Percentiles rank a stretch among this genome's conserved stretches.
Evolutionary conservation across 2,329 filamentous ascomycete genomes (phyloP).

Genomic region (Epichloe gansuensis): DNA sequence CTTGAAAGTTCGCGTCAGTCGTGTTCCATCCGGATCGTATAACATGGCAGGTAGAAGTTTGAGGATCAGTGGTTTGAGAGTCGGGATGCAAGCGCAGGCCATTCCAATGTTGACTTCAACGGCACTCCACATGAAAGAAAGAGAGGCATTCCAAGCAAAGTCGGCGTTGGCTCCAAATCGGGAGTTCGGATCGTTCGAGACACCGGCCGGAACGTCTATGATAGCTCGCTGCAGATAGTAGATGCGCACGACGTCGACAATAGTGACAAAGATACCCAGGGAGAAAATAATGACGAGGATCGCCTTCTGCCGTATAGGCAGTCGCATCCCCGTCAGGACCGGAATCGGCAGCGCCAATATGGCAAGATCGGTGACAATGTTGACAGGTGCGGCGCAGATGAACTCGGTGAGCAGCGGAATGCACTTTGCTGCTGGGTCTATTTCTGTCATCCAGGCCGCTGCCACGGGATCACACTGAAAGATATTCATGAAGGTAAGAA

Average conservation of each 20-base stretch:
- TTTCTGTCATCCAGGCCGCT: conserved; percentile 48
- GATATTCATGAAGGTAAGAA: conserved; percentile 74
- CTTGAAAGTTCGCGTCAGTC: conserved; percentile 14
- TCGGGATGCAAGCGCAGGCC: conserved; percentile 84
- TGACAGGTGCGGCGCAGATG: conserved; percentile 70
- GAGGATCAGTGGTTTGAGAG: conserved; percentile 72
- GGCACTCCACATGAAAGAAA: conserved; percentile 87
- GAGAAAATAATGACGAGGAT: conserved; percentile 79
- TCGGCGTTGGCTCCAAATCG: conserved; percentile 39
- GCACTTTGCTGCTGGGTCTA: conserved; percentile 27
- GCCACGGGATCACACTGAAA: conserved; percentile 69
- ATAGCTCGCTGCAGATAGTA: conserved; percentile 75
- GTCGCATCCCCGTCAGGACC: conserved; percentile 71
- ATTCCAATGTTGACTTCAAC: conserved; percentile 87
- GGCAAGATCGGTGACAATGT: conserved; percentile 81
- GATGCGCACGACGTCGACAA: conserved; percentile 80
- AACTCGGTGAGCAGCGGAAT: conserved; percentile 49
- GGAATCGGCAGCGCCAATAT: conserved; percentile 82
- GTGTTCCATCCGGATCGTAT: conserved; percentile 35
- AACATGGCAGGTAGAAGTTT: conserved; percentile 45
- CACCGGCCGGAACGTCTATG: conserved; percentile 24
- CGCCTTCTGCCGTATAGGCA: conserved; percentile 75
- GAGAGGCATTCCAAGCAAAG: conserved; percentile 62
- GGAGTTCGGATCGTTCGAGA: conserved; percentile 24
- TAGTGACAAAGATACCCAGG: conserved; percentile 73